Evolutionary conservation across 306 rosid genomes (phyloP).

Genomic region (Ormosia emarginata): DNA sequence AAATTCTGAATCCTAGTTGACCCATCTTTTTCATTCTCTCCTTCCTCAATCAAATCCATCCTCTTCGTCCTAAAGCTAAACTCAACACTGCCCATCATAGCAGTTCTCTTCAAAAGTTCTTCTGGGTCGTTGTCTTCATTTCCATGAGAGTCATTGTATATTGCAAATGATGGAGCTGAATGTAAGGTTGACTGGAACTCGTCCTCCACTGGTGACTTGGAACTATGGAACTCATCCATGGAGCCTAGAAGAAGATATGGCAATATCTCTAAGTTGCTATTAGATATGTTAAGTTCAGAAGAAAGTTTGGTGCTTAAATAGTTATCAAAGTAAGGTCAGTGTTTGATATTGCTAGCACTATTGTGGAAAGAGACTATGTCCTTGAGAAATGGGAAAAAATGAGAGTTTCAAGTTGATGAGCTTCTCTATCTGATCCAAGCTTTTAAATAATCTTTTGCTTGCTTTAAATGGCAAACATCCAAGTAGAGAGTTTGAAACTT

Average conservation of each 20-base stretch:
- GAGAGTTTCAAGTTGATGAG: not conserved
- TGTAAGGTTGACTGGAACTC: constrained; percentile 29
- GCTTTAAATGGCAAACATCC: too few relatives aligned
- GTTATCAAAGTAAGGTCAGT: not conserved
- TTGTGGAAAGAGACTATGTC: not conserved
- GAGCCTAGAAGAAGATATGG: not conserved
- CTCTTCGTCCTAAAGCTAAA: constrained; percentile 43
- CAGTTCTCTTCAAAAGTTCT: constrained; percentile 38
- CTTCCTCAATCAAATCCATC: constrained; percentile 64
- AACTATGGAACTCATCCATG: constrained; percentile 25
- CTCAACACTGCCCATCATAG: constrained; percentile 24
- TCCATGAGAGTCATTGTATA: constrained; percentile 32
- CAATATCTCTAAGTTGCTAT: constrained; percentile 1
- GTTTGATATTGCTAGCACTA: not conserved
- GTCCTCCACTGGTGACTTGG: constrained; percentile 6
- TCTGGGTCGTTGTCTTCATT: constrained; percentile 27
- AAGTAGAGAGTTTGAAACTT: too few relatives aligned
- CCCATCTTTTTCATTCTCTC: constrained; percentile 43
- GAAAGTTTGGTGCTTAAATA: too few relatives aligned
- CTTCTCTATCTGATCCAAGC: not conserved
- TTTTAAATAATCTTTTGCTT: too few relatives aligned
- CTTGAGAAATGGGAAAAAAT: not conserved
- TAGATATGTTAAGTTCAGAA: not conserved
- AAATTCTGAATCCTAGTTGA: constrained; percentile 16
- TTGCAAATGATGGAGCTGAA: constrained; percentile 64